Evolutionary conservation across 2,329 filamentous ascomycete genomes (phyloP).

Genomic region (Cadophora sp.): DNA sequence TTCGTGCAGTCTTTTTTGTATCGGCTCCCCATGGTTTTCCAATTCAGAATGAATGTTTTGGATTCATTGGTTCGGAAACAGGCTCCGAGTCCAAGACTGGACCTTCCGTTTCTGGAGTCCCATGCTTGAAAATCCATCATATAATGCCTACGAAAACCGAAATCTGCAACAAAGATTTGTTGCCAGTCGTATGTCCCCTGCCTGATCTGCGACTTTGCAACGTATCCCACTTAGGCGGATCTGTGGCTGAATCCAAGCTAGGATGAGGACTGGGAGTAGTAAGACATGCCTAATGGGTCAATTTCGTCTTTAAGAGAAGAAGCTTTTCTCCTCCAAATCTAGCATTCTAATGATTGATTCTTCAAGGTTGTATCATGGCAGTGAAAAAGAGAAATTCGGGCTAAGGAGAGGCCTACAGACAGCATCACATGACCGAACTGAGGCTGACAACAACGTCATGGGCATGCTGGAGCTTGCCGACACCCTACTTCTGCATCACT

Average conservation of each 20-base stretch:
- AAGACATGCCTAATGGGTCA: background rate
- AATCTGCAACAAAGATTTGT: background rate
- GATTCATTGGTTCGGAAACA: too few species aligned
- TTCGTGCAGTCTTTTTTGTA: too few species aligned
- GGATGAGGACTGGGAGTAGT: background rate
- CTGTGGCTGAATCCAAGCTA: background rate
- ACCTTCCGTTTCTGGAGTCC: too few species aligned
- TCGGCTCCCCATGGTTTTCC: too few species aligned
- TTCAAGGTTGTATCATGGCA: too few species aligned
- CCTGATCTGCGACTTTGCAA: background rate
- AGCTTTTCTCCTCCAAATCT: background rate
- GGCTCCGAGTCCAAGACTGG: too few species aligned
- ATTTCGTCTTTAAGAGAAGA: background rate
- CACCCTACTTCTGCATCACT: background rate
- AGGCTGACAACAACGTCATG: background rate
- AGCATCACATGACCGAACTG: background rate
- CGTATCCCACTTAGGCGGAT: background rate
- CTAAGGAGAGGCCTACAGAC: too few species aligned
- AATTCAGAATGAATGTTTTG: too few species aligned
- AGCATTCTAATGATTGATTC: too few species aligned
- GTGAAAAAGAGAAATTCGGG: too few species aligned
- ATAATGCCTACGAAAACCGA: background rate
- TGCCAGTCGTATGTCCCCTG: constrained; percentile 9
- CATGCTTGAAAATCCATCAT: background rate
- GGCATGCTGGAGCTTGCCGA: background rate